These are phyloP conservation scores for Phaffia australis DNA, from an alignment of 768 basidiomycete genomes.

Conservation along the genomic window DNA sequence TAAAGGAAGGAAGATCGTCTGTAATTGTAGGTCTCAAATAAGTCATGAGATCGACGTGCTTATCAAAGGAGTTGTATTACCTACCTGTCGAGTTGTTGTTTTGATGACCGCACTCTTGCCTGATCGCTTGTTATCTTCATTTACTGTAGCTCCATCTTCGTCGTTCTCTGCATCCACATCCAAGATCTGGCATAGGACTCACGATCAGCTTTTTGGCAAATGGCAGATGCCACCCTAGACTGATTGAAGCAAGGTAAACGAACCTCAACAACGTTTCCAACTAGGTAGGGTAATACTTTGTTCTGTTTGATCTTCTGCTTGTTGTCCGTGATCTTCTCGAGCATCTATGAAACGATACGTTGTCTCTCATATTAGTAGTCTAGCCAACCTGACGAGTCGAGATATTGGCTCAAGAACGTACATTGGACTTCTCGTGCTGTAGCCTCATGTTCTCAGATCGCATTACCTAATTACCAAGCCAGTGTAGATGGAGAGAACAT, in stretches of 20 bases:
- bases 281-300: slow-evolving; percentile 94
- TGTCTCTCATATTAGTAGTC: neutral
- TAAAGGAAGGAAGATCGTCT: slow-evolving; percentile 92
- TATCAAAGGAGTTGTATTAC: slow-evolving; percentile 13
- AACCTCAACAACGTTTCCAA: slow-evolving; percentile 95
- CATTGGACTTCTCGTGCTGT: slow-evolving; percentile 70
- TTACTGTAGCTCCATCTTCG: slow-evolving; percentile 90
- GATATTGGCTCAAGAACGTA: neutral
- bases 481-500: neutral
- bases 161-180: slow-evolving; percentile 87
- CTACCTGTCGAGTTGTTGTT: slow-evolving; percentile 81
- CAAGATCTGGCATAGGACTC: slow-evolving; percentile 53
- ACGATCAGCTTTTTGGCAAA: neutral
- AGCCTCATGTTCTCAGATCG: slow-evolving; percentile 83
- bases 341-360: slow-evolving; percentile 53
- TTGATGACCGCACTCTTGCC: slow-evolving; percentile 99
- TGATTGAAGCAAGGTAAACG: slow-evolving; percentile 28
- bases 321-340: slow-evolving; percentile 96
- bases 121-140: slow-evolving; percentile 89
- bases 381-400: too few relatives aligned
- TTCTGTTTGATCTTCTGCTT: slow-evolving; percentile 99
- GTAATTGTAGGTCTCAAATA: neutral
- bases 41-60: neutral
- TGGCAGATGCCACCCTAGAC: neutral
- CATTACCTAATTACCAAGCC: slow-evolving; percentile 62